Conservation (phyloP, 129 eudicot genomes). For the Helichrysum umbraculigerum region DNA sequence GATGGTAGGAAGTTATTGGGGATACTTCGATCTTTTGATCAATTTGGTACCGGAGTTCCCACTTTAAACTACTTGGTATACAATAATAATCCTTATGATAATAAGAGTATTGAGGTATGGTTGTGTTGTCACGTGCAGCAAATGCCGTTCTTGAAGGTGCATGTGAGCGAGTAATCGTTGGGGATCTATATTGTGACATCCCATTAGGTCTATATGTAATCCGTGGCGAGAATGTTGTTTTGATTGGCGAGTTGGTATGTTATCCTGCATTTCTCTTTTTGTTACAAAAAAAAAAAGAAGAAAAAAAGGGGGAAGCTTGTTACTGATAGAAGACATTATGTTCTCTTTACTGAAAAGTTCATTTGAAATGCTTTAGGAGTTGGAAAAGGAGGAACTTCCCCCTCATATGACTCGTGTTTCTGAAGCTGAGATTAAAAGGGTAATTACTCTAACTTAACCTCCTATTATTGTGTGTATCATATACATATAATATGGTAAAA, state of each 20-base stretch:
- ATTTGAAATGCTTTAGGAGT: constrained; percentile 47
- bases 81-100: neutral
- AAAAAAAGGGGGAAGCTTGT: neutral
- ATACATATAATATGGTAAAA: neutral
- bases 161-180: constrained; percentile 93
- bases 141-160: constrained; percentile 98
- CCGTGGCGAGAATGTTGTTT: constrained; percentile 97
- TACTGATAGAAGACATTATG: neutral
- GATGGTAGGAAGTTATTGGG: constrained; percentile 95
- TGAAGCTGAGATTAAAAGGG: constrained; percentile 76
- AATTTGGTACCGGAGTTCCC: constrained; percentile 64
- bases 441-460: constrained; percentile 15
- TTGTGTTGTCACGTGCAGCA: constrained; percentile 48
- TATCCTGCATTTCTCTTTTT: neutral
- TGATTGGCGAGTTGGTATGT: constrained; percentile 93
- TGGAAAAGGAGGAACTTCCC: constrained; percentile 90
- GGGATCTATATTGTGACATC: constrained; percentile 92
- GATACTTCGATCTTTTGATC: constrained; percentile 96
- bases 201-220: constrained; percentile 91
- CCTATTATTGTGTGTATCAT: neutral
- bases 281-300: neutral
- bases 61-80: constrained; percentile 10
- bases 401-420: constrained; percentile 87
- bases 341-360: constrained; percentile 16
- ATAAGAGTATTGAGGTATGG: constrained; percentile 20